Evolutionary conservation across 1,139 yeast species (phyloP).

Genomic region (Yamadazyma membranifaciens): DNA sequence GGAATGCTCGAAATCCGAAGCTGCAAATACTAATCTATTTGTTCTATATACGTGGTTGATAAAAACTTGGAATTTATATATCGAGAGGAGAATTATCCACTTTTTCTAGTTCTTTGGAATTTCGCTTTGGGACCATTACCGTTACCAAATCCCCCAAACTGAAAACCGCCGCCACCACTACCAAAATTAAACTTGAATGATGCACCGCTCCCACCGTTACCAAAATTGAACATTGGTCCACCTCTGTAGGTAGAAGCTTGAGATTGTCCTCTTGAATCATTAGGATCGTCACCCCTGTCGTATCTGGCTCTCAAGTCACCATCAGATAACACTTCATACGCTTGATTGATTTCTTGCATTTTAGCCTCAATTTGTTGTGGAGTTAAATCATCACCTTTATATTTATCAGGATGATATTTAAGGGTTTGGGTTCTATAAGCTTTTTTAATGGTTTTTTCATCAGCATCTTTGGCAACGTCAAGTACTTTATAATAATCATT

Average conservation of each 20-base stretch:
- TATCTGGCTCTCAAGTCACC: conserved; percentile 62
- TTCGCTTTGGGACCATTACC: conserved; percentile 20
- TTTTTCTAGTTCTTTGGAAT: conserved; percentile 17
- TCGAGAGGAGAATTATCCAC: background rate
- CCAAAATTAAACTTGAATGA: conserved; percentile 19
- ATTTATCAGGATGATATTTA: conserved; percentile 89
- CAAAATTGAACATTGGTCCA: conserved; percentile 12
- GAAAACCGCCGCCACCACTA: conserved; percentile 9
- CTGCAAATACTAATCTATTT: too few relatives aligned
- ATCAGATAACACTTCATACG: conserved; percentile 81
- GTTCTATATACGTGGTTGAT: too few relatives aligned
- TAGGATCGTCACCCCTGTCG: conserved; percentile 67
- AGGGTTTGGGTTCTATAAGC: conserved; percentile 80
- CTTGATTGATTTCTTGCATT: conserved; percentile 92
- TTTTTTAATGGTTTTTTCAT: conserved; percentile 69
- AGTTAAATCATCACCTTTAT: conserved; percentile 61
- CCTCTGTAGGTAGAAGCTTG: conserved; percentile 21
- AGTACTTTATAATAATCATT: conserved; percentile 82
- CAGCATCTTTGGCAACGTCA: conserved; percentile 67
- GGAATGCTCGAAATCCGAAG: too few relatives aligned
- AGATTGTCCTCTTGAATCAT: conserved; percentile 33
- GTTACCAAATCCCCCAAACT: conserved; percentile 16
- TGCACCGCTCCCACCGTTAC: conserved; percentile 16
- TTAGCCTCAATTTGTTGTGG: conserved; percentile 75
- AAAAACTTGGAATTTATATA: too few relatives aligned